These are phyloP conservation scores for Sporothrix curviconia DNA, from an alignment of 2,329 filamentous ascomycete species.

Conservation along the genomic window DNA sequence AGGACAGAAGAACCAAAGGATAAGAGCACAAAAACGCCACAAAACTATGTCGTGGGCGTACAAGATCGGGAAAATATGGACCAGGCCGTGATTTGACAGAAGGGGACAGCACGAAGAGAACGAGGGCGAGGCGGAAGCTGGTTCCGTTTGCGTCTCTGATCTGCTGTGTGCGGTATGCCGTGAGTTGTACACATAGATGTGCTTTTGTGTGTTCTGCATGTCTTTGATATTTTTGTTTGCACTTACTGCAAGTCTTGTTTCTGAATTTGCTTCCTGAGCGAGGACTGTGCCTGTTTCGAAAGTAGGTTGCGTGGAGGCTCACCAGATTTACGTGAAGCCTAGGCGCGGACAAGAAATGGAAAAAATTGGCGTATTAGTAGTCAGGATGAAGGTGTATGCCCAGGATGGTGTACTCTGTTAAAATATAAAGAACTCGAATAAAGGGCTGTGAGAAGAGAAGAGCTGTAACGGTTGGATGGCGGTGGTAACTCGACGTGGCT, in stretches of 20 bases:
- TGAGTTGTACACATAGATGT: too few relatives aligned
- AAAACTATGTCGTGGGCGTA: background rate
- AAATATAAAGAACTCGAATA: too few relatives aligned
- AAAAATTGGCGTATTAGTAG: background rate
- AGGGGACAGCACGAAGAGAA: background rate
- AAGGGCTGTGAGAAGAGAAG: too few relatives aligned
- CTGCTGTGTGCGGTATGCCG: too few relatives aligned
- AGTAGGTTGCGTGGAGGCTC: background rate
- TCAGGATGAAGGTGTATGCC: too few relatives aligned
- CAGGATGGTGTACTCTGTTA: too few relatives aligned
- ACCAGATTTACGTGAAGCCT: background rate
- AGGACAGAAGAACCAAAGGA: background rate
- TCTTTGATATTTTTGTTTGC: background rate
- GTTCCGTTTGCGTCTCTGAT: too few relatives aligned
- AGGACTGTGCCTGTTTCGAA: too few relatives aligned
- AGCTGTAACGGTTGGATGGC: too few relatives aligned
- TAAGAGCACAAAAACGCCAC: background rate
- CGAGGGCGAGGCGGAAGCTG: too few relatives aligned
- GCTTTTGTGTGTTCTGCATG: background rate
- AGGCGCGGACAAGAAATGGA: background rate
- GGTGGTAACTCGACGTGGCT: too few relatives aligned
- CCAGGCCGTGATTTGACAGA: background rate
- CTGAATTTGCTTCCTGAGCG: background rate
- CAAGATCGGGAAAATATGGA: constrained; percentile 4
- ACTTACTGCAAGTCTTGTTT: background rate